A percentile compares a stretch with the other conserved stretches of the same genome.
Conservation (phyloP, 148 eudicot species). For the Oxyria digyna region DNA sequence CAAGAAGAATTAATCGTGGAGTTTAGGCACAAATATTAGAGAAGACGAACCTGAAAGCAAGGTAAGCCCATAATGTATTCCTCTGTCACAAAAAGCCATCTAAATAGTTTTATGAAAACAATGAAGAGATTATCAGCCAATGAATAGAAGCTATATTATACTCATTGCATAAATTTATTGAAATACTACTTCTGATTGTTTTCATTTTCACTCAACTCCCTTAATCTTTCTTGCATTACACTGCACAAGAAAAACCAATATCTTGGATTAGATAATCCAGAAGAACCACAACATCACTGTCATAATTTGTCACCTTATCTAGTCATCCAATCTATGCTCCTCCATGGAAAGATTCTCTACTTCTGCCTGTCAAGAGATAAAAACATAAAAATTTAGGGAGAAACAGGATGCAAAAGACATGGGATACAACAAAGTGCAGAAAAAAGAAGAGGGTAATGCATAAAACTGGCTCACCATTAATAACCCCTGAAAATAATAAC, state of each 20-base stretch:
- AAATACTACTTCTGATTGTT: constrained; percentile 56
- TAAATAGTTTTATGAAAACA: constrained; percentile 12
- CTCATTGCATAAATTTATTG: background rate
- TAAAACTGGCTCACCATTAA: background rate
- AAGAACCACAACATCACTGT: background rate
- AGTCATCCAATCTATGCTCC: constrained; percentile 73
- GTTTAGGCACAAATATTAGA: background rate
- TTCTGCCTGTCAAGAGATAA: constrained; percentile 50
- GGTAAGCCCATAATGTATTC: constrained; percentile 84
- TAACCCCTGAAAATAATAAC: background rate
- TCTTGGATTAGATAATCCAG: background rate
- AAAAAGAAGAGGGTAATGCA: background rate
- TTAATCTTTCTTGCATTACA: constrained; percentile 77
- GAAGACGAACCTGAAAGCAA: constrained; percentile 65
- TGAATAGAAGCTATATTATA: background rate
- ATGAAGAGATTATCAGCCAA: background rate
- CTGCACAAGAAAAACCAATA: constrained; percentile 32
- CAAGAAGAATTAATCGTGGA: background rate
- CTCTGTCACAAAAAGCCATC: constrained; percentile 97
- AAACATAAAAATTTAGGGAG: background rate
- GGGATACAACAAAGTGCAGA: background rate
- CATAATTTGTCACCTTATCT: constrained; percentile 48
- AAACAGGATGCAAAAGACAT: background rate
- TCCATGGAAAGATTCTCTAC: constrained; percentile 66
- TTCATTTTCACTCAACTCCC: constrained; percentile 78